A percentile compares a stretch with the other conserved stretches of the same genome.
Evolutionary conservation across 1,139 yeast species (phyloP).

Genomic region (Yamadazyma pseudoaaseri): DNA sequence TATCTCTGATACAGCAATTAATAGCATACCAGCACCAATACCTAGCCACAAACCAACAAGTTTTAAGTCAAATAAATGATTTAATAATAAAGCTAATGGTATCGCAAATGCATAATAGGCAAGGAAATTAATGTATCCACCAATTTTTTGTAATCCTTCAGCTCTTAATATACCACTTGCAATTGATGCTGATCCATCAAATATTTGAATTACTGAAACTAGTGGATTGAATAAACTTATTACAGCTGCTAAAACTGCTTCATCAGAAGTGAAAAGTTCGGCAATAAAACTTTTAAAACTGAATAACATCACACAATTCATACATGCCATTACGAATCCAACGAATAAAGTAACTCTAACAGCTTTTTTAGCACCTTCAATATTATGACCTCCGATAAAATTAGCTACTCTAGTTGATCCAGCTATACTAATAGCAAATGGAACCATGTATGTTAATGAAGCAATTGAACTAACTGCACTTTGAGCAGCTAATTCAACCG

Average conservation of each 20-base stretch:
- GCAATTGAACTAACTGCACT: conserved; percentile 83
- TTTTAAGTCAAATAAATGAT: conserved; percentile 52
- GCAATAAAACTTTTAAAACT: conserved; percentile 60
- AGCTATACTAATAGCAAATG: conserved; percentile 87
- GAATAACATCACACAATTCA: conserved; percentile 55
- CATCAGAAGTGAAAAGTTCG: conserved; percentile 65
- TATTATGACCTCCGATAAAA: conserved; percentile 77
- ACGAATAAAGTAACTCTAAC: conserved; percentile 60
- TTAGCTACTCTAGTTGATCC: conserved; percentile 86
- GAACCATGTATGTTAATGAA: conserved; percentile 78
- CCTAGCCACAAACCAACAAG: conserved; percentile 88
- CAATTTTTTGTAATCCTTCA: conserved; percentile 80
- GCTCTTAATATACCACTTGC: conserved; percentile 86
- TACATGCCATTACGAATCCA: conserved; percentile 56
- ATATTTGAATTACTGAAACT: conserved; percentile 70
- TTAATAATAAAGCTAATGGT: conserved; percentile 68
- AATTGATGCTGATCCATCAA: conserved; percentile 80
- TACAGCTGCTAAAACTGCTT: conserved; percentile 53
- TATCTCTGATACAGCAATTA: conserved; percentile 65
- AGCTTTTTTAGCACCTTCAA: conserved; percentile 60
- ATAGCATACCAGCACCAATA: conserved; percentile 69
- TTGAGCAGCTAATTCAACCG: conserved; percentile 82
- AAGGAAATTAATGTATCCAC: conserved; percentile 74
- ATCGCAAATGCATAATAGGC: conserved; percentile 63
- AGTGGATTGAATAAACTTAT: conserved; percentile 58